Evolutionary conservation across 106 monocot genomes (phyloP).

Genomic region (Dioscorea alata): DNA sequence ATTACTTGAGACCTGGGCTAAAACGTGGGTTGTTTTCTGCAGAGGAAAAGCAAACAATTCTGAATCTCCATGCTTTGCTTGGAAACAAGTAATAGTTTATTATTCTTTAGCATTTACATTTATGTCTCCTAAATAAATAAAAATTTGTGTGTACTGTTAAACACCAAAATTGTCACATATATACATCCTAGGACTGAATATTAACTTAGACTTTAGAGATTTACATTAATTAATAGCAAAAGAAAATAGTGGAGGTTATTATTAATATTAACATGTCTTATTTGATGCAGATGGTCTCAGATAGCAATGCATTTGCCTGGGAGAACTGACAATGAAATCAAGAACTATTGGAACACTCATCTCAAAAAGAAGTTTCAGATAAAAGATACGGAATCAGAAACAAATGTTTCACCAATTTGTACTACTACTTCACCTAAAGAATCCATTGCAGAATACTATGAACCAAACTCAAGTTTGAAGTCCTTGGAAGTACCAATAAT

Average conservation of each 20-base stretch:
- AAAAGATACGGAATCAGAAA: neutral
- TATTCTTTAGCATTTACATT: neutral
- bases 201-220: no score
- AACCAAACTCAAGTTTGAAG: neutral
- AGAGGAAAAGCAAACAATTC: conserved; percentile 33
- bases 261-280: neutral
- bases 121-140: no score
- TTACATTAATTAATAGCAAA: no score
- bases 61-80: conserved; percentile 39
- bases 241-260: neutral
- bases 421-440: no score
- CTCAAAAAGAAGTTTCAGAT: conserved; percentile 40
- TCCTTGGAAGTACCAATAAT: neutral
- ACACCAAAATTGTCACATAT: no score
- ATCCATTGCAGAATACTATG: neutral
- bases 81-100: conserved; percentile 47
- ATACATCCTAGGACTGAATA: no score
- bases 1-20: conserved; percentile 54
- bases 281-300: conserved; percentile 45
- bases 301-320: conserved; percentile 58
- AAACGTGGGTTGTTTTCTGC: conserved; percentile 48
- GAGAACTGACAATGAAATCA: conserved; percentile 63
- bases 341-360: conserved; percentile 70
- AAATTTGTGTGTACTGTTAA: no score
- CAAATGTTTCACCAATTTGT: neutral